Evolutionary conservation across 192 early-diverging fungal genomes (phyloP), one percentile per base, ranked within the genome.

Genomic region (Cetraspora pellucida): DNA sequence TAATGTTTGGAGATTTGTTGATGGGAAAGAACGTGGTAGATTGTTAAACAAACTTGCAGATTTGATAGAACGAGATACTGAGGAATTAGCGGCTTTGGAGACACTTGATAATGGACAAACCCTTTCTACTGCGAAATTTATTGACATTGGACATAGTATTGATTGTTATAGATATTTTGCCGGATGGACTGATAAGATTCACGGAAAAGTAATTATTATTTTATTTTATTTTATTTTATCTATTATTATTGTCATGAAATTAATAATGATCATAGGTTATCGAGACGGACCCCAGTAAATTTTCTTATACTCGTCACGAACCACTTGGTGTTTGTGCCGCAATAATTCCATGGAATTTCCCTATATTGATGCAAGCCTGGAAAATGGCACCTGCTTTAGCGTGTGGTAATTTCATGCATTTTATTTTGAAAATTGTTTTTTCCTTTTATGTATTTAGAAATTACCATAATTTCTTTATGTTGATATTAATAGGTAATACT

Each of bases 161-260:
- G 82, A 83, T 30, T 88, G 88, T 75, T 88, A 94, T 82, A 86
- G 93, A 75, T 93, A 93, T 85, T 96, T 89, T 87, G 92, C 95
- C 7, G 85, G 89, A 23, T 87, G 80, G 61, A 81, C 91, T 25
- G 83, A 89, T 49, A 90, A 94, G 83, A 78, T 90, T 10, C 81
- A 87, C 37, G 86, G 84, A 61, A 84, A 89, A 70, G 70, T 67
- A 54, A 54, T 16, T 2, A 49, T 49, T 13, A 13, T 16, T 49
- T 54, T n/a, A 19, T 54, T 16, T 16, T 54, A 4, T 0, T 54
- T 3, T 54, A 19, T 54, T 16, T 54, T 5, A 14, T 54, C 11
- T 54, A 14, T 54, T 5, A 11, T 4, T 54, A 19, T n/a, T 19
- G 4, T 54, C 5, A 17, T 71, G 11, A 45, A 4, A 30, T 43